Percentiles rank a stretch among this genome's conserved stretches.
Conservation (phyloP, 1,139 yeast genomes). For the Diutina rugosa region DNA sequence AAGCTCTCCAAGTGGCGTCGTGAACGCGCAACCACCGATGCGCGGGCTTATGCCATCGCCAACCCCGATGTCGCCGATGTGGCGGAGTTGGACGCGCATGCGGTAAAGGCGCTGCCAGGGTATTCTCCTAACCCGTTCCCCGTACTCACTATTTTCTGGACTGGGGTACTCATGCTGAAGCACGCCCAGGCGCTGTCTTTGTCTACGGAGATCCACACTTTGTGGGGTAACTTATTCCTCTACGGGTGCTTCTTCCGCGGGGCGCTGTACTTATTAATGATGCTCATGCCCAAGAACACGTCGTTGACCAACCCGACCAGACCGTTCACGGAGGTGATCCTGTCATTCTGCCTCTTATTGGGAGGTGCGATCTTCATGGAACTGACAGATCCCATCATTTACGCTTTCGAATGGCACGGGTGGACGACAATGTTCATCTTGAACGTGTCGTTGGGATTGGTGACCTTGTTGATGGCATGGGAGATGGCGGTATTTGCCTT, state of each 20-base stretch:
- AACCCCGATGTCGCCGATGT: conserved; percentile 19
- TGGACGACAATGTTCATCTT: conserved; percentile 82
- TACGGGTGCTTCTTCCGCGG: conserved; percentile 70
- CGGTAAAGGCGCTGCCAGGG: conserved; percentile 48
- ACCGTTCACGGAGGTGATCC: conserved; percentile 77
- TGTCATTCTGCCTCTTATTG: conserved; percentile 63
- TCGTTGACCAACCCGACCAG: conserved; percentile 28
- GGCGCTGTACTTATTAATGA: conserved; percentile 48
- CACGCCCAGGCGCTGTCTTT: conserved; percentile 75
- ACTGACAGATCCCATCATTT: conserved; percentile 74
- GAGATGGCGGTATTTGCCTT: conserved; percentile 59
- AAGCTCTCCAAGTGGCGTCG: conserved; percentile 37
- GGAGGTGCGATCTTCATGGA: conserved; percentile 93
- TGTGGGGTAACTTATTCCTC: conserved; percentile 82
- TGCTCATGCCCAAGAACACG: conserved; percentile 33
- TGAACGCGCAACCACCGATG: background rate
- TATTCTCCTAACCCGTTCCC: conserved; percentile 90
- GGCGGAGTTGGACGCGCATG: conserved; percentile 11
- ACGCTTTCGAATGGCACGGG: conserved; percentile 77
- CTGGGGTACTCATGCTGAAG: conserved; percentile 92
- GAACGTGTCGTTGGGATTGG: conserved; percentile 69
- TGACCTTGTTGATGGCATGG: conserved; percentile 85
- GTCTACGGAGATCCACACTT: conserved; percentile 71
- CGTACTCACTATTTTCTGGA: conserved; percentile 85
- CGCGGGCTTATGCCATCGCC: conserved; percentile 17